A percentile compares a stretch with the other conserved stretches of the same genome.
phyloP scores from a whole-genome alignment of 169 alveolate species.

The Sarcocystis neurona region DNA sequence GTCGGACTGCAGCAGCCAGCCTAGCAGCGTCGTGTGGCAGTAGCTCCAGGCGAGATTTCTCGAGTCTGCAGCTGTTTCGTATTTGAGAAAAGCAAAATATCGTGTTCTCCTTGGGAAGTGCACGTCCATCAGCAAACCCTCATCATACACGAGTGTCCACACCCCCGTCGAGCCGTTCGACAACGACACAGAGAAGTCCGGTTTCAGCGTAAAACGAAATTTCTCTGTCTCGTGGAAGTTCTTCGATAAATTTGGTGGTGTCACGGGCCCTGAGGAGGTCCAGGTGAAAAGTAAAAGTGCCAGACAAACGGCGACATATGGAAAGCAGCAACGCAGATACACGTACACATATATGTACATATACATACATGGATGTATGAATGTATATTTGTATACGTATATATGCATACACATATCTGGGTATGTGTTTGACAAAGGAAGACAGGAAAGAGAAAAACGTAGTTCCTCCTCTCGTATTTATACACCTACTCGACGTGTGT shows the following conservation, averaged over 20 bases:
- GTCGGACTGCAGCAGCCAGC: conserved; percentile 12
- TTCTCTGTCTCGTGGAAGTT: not conserved
- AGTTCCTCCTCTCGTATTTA: too few species aligned
- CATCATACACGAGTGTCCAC: conserved; percentile 53
- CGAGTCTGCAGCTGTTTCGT: not conserved
- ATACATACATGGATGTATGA: too few species aligned
- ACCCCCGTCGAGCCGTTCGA: conserved; percentile 20
- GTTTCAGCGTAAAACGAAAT: not conserved
- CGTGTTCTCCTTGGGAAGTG: not conserved
- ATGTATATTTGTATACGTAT: too few species aligned
- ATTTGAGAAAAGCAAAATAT: conserved; percentile 33
- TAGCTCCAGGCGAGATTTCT: conserved; percentile 33
- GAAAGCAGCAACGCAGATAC: too few species aligned
- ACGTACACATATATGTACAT: too few species aligned
- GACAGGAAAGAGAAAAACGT: too few species aligned
- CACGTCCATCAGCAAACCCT: conserved; percentile 38
- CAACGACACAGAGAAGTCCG: conserved; percentile 1
- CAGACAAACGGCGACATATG: too few species aligned
- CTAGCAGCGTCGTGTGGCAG: conserved; percentile 45
- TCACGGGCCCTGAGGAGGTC: conserved; percentile 36
- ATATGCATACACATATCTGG: not conserved
- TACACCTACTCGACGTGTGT: too few species aligned
- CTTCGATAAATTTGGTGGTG: conserved; percentile 20
- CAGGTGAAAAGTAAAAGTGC: too few species aligned
- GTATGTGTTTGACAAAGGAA: not conserved